These are phyloP conservation scores for Spizellomyces punctatus DNA, from an alignment of 192 early-diverging fungal genomes.

Conservation along the genomic window DNA sequence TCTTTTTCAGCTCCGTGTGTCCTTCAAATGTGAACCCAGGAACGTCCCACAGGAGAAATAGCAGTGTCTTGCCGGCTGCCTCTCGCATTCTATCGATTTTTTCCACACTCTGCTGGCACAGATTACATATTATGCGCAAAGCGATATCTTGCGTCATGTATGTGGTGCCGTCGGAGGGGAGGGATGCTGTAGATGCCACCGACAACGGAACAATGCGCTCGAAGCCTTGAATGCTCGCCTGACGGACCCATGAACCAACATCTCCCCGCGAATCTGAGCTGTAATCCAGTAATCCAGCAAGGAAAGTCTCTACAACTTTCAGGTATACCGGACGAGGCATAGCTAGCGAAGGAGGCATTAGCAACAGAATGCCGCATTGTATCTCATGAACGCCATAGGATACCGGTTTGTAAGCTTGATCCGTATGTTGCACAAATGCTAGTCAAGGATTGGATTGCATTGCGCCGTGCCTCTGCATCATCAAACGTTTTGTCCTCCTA, in stretches of 20 bases:
- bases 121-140: slow-evolving; percentile 25
- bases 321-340: slow-evolving; percentile 36
- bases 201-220: not conserved
- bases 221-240: slow-evolving; percentile 60
- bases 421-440: slow-evolving; percentile 16
- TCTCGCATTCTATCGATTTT: slow-evolving; percentile 88
- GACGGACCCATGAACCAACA: slow-evolving; percentile 91
- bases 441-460: slow-evolving; percentile 62
- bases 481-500: slow-evolving; percentile 36
- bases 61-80: slow-evolving; percentile 69
- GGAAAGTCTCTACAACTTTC: slow-evolving; percentile 54
- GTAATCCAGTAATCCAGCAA: slow-evolving; percentile 79
- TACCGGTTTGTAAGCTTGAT: slow-evolving; percentile 2
- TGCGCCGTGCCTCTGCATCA: slow-evolving; percentile 70
- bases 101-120: slow-evolving; percentile 82
- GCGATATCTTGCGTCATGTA: not conserved
- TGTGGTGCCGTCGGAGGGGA: not conserved
- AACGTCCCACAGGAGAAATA: slow-evolving; percentile 45
- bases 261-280: slow-evolving; percentile 90
- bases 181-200: not conserved
- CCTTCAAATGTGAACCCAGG: slow-evolving; percentile 21
- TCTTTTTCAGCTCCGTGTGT: slow-evolving; percentile 1
- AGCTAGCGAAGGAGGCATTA: slow-evolving; percentile 5
- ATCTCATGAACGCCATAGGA: not conserved
- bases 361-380: slow-evolving; percentile 1